Evolutionary conservation across 208 protist genomes (phyloP).

Genomic region (Leishmania aethiopica): DNA sequence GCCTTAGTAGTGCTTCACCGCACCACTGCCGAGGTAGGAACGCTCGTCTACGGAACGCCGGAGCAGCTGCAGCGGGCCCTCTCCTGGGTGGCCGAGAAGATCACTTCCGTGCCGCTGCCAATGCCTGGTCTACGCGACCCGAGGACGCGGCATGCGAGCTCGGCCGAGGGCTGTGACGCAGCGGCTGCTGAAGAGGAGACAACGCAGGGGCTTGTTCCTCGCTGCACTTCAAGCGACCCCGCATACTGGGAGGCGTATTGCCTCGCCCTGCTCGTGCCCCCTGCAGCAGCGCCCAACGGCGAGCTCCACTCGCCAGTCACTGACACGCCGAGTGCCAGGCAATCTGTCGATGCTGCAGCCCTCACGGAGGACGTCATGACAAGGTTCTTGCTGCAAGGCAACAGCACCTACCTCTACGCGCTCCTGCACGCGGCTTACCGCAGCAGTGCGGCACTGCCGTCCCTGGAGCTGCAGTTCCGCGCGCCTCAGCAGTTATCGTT

Average conservation of each 20-base stretch:
- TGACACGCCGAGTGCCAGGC: neutral
- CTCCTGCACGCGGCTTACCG: constrained; percentile 16
- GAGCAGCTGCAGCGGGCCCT: constrained; percentile 25
- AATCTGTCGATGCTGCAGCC: neutral
- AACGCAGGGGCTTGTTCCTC: neutral
- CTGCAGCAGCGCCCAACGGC: neutral
- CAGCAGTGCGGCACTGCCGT: constrained; percentile 12
- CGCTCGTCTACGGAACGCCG: constrained; percentile 22
- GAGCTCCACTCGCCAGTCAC: neutral
- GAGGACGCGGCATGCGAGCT: neutral
- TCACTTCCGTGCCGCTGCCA: neutral
- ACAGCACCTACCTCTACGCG: constrained; percentile 25
- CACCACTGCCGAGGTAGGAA: constrained; percentile 6
- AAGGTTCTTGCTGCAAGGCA: constrained; percentile 12
- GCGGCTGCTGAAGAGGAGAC: neutral
- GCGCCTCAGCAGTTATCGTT: constrained; percentile 19
- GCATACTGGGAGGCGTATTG: constrained; percentile 4
- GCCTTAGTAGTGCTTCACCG: constrained; percentile 16
- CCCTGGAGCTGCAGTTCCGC: constrained; percentile 14
- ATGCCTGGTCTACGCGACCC: neutral
- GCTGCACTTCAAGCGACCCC: neutral
- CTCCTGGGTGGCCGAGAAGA: constrained; percentile 24
- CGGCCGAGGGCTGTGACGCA: neutral
- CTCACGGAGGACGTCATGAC: constrained; percentile 16
- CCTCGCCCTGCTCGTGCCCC: neutral